Evolutionary conservation across 2,329 filamentous ascomycete species (phyloP).

Genomic region (Acrocalymma vagum): DNA sequence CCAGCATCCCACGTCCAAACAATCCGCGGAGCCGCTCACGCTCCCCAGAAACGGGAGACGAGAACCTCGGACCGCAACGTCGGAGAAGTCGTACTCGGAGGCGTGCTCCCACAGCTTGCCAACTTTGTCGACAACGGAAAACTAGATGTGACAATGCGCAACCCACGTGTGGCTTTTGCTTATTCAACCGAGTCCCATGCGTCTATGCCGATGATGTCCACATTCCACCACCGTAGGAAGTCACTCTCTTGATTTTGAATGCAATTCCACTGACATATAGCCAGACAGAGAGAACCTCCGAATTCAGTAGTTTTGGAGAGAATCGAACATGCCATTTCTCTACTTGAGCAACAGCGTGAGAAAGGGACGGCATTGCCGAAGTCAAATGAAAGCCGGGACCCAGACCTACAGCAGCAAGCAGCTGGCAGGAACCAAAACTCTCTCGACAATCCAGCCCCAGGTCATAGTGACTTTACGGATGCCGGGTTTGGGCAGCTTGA

Average conservation of each 20-base stretch:
- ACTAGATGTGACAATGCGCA: conserved; percentile 24
- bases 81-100: conserved; percentile 8
- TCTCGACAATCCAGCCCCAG: too few species aligned
- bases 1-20: too few species aligned
- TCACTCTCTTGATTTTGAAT: conserved; percentile 1
- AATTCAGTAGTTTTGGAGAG: conserved; percentile 13
- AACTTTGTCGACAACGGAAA: conserved; percentile 14
- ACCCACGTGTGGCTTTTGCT: conserved; percentile 18
- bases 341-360: conserved; percentile 6
- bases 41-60: too few species aligned
- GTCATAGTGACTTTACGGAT: too few species aligned
- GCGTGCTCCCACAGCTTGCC: conserved; percentile 13
- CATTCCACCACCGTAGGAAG: too few species aligned
- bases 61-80: too few species aligned
- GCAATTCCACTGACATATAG: neutral
- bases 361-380: neutral
- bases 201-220: conserved; percentile 16
- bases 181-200: conserved; percentile 18
- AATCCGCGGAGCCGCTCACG: too few species aligned
- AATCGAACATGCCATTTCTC: conserved; percentile 10
- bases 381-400: too few species aligned
- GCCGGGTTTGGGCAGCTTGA: too few species aligned
- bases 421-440: too few species aligned
- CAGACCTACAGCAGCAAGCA: too few species aligned
- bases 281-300: conserved; percentile 1